Evolutionary conservation across 257 asterid genomes (phyloP).

Genomic region (Linderniella brevidens): DNA sequence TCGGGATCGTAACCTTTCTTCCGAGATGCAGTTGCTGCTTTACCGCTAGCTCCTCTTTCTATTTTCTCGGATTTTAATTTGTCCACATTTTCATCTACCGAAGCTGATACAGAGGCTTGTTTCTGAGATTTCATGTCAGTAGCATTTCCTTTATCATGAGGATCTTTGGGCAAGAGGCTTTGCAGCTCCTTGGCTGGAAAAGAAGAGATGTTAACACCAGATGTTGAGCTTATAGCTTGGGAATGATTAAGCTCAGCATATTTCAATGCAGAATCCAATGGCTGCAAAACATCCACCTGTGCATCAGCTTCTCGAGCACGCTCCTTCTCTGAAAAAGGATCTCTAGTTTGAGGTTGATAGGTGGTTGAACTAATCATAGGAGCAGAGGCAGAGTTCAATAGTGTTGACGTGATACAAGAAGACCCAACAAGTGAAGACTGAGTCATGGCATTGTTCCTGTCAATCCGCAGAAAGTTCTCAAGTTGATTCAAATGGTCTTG

Average conservation of each 20-base stretch:
- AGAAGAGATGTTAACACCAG: no score
- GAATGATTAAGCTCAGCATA: no score
- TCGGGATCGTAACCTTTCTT: conserved; percentile 75
- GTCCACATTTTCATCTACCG: conserved; percentile 32
- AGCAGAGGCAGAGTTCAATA: conserved; percentile 52
- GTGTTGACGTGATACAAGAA: conserved; percentile 62
- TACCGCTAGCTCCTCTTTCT: conserved; percentile 41
- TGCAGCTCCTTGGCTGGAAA: no score
- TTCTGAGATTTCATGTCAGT: conserved; percentile 25
- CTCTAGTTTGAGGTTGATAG: conserved; percentile 30
- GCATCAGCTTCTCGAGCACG: conserved; percentile 24
- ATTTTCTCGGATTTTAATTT: conserved; percentile 38
- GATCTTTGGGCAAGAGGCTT: no score
- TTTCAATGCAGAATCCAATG: no score
- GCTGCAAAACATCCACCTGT: conserved; percentile 13
- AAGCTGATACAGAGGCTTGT: conserved; percentile 22
- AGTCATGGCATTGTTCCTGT: conserved; percentile 53
- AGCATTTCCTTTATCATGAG: no score
- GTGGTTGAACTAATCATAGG: conserved; percentile 69
- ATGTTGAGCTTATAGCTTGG: no score
- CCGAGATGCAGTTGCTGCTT: conserved; percentile 57
- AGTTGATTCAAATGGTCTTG: conserved; percentile 43
- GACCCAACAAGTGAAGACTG: conserved; percentile 64
- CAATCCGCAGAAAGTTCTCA: conserved; percentile 47
- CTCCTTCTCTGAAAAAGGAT: conserved; percentile 16